phyloP scores from a whole-genome alignment of 345 rosid genomes.

The Hibiscus syriacus region DNA sequence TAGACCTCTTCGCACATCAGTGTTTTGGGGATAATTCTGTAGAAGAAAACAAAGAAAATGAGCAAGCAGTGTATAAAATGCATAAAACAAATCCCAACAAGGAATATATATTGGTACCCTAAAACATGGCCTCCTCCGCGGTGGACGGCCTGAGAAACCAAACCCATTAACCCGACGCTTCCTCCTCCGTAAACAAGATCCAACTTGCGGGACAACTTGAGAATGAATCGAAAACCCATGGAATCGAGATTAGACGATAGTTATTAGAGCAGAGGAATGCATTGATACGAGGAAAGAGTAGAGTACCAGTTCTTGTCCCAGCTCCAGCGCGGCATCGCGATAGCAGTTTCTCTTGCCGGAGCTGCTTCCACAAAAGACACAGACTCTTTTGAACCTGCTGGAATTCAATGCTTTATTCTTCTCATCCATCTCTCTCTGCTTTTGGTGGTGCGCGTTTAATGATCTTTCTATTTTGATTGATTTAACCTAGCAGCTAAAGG shows the following conservation, averaged over 20 bases:
- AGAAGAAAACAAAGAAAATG: constrained; percentile 4
- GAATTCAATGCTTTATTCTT: constrained; percentile 21
- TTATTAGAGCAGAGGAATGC: not conserved
- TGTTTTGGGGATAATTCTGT: constrained; percentile 78
- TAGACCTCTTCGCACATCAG: constrained; percentile 85
- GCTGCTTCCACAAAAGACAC: constrained; percentile 94
- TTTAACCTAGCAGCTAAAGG: constrained; percentile 1
- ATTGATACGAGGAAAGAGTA: not conserved
- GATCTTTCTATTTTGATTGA: not conserved
- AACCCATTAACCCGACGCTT: constrained; percentile 65
- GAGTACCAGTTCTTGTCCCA: constrained; percentile 68
- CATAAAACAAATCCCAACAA: not conserved
- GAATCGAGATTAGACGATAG: not conserved
- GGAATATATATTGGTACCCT: constrained; percentile 33
- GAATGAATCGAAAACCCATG: not conserved
- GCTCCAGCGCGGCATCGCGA: constrained; percentile 71
- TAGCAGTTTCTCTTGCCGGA: constrained; percentile 62
- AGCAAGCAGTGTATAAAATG: not conserved
- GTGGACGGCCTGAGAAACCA: constrained; percentile 60
- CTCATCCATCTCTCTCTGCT: constrained; percentile 20
- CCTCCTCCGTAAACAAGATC: constrained; percentile 78
- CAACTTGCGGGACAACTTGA: constrained; percentile 46
- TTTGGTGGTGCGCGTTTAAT: not conserved
- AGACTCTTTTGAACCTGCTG: constrained; percentile 61
- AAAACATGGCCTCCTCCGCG: constrained; percentile 60